These are phyloP conservation scores for Adansonia madagascariensis DNA, from an alignment of 441 rosid genomes.

Conservation along the genomic window DNA sequence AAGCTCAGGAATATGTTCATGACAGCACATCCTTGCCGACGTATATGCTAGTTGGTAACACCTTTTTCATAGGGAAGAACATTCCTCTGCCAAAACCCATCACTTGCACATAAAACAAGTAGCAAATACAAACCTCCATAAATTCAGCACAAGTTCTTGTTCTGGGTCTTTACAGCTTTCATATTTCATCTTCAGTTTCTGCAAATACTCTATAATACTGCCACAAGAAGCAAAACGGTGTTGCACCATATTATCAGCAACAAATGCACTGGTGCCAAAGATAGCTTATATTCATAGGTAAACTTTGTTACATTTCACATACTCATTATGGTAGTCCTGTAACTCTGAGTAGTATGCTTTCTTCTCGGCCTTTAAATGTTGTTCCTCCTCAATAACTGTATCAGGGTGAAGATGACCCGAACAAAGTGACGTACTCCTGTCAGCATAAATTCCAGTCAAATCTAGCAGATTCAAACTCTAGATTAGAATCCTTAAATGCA, in stretches of 20 bases:
- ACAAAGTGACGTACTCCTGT: no score
- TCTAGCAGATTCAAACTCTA: no score
- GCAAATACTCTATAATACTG: conserved; percentile 78
- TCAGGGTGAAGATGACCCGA: no score
- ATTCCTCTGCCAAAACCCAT: conserved; percentile 1
- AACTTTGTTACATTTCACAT: no score
- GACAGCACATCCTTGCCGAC: background rate
- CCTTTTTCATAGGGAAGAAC: background rate
- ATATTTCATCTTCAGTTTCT: conserved; percentile 73
- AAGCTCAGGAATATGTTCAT: background rate
- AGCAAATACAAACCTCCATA: conserved; percentile 59
- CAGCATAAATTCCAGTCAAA: no score
- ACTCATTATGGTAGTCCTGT: no score
- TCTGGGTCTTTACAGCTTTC: conserved; percentile 74
- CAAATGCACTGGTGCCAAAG: conserved; percentile 12
- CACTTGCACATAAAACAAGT: conserved; percentile 10
- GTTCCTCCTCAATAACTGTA: no score
- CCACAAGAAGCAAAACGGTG: conserved; percentile 43
- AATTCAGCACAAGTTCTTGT: conserved; percentile 56
- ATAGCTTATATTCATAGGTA: no score
- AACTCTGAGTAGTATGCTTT: no score
- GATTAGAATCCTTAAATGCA: no score
- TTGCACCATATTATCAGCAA: conserved; percentile 25
- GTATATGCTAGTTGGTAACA: background rate
- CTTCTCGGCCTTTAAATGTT: no score